Percentiles rank a stretch among this genome's conserved stretches.
Evolutionary conservation across 202 grass and related monocot genomes (phyloP).

Genomic region (Zizania palustris): DNA sequence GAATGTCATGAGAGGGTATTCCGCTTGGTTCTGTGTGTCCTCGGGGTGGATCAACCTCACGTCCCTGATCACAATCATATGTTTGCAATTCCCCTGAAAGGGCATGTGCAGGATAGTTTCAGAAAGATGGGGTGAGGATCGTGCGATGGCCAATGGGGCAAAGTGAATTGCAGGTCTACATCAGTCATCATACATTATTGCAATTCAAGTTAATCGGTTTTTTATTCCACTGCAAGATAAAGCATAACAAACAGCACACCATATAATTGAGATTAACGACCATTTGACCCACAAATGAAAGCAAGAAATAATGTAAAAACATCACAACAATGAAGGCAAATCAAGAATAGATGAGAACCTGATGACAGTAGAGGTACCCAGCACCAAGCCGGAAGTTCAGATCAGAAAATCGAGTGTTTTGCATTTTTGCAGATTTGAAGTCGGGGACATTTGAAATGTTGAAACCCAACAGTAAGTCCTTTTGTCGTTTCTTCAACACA

Average conservation of each 20-base stretch:
- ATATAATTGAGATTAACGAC: neutral
- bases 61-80: slow-evolving; percentile 79
- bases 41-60: slow-evolving; percentile 82
- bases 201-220: neutral
- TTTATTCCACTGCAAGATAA: neutral
- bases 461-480: slow-evolving; percentile 69
- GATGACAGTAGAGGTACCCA: slow-evolving; percentile 89
- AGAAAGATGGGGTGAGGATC: slow-evolving; percentile 3
- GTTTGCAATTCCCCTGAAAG: slow-evolving; percentile 88
- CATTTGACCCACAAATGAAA: slow-evolving; percentile 5
- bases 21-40: slow-evolving; percentile 65
- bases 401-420: slow-evolving; percentile 71
- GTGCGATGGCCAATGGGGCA: neutral
- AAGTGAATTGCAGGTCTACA: neutral
- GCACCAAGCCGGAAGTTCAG: slow-evolving; percentile 71
- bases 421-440: slow-evolving; percentile 74
- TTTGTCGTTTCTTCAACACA: slow-evolving; percentile 76
- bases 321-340: neutral
- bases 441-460: slow-evolving; percentile 63
- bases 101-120: neutral
- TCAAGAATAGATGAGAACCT: slow-evolving; percentile 51
- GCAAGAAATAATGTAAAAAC: neutral
- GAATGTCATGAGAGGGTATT: slow-evolving; percentile 78
- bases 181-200: neutral
- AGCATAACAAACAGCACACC: slow-evolving; percentile 7